Evolutionary conservation across 2,329 filamentous ascomycete genomes (phyloP).

Genomic region (Alternaria triticimaculans): DNA sequence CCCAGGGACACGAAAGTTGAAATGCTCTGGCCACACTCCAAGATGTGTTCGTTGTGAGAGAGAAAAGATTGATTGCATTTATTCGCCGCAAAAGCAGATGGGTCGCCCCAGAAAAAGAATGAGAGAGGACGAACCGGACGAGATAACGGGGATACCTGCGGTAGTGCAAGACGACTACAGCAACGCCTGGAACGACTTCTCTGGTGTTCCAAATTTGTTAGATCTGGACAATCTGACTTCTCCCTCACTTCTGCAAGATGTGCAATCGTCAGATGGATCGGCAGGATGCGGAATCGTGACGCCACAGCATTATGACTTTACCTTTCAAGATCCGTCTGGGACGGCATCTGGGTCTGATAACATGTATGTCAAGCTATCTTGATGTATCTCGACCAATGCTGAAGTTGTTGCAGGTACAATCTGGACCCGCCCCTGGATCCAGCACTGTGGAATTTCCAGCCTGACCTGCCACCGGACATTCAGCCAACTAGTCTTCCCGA

Average conservation of each 20-base stretch:
- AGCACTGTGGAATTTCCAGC: slow-evolving; percentile 31
- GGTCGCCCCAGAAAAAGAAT: slow-evolving; percentile 58
- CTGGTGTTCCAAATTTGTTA: slow-evolving; percentile 8
- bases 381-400: background rate
- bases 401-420: slow-evolving; percentile 13
- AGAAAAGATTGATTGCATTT: slow-evolving; percentile 53
- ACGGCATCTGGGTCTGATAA: slow-evolving; percentile 7
- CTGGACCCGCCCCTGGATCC: slow-evolving; percentile 32
- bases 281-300: slow-evolving; percentile 7
- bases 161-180: slow-evolving; percentile 6
- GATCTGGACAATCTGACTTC: slow-evolving; percentile 21
- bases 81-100: slow-evolving; percentile 58
- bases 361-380: slow-evolving; percentile 17
- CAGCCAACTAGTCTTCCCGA: background rate
- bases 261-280: background rate
- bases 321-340: slow-evolving; percentile 6
- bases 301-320: slow-evolving; percentile 11
- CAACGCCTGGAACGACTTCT: slow-evolving; percentile 1
- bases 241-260: slow-evolving; percentile 14
- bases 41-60: slow-evolving; percentile 51
- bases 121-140: slow-evolving; percentile 35
- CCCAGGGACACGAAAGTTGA: slow-evolving; percentile 56
- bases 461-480: background rate
- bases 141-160: background rate
- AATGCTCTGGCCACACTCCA: slow-evolving; percentile 55